A percentile compares a stretch with the other conserved stretches of the same genome.
These are phyloP conservation scores for Emmonsia crescens DNA, from an alignment of 2,329 filamentous ascomycete genomes.

Conservation along the genomic window DNA sequence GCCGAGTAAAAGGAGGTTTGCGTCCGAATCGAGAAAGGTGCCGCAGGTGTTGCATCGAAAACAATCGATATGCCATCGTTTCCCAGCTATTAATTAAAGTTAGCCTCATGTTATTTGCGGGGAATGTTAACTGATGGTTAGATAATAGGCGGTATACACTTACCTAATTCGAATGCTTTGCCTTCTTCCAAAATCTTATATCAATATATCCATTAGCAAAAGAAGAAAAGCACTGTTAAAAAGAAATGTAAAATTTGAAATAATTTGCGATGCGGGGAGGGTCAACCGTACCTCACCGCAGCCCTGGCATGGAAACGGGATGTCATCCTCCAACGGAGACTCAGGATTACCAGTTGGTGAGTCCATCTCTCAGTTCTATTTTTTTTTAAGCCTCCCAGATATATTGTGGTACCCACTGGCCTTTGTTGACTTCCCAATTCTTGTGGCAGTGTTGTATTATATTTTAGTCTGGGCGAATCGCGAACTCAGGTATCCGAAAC, in stretches of 20 bases:
- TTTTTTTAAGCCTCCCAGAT: background rate
- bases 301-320: slow-evolving; percentile 76
- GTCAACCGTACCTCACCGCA: slow-evolving; percentile 64
- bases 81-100: slow-evolving; percentile 55
- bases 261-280: slow-evolving; percentile 5
- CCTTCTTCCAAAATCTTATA: slow-evolving; percentile 89
- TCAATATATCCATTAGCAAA: slow-evolving; percentile 4
- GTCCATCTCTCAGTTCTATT: background rate
- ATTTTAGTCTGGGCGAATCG: slow-evolving; percentile 3
- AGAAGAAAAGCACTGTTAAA: slow-evolving; percentile 7
- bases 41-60: slow-evolving; percentile 95
- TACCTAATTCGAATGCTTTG: slow-evolving; percentile 95
- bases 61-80: slow-evolving; percentile 97
- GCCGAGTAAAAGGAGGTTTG: slow-evolving; percentile 90
- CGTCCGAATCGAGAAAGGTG: slow-evolving; percentile 93
- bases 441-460: background rate
- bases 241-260: slow-evolving; percentile 13
- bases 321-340: slow-evolving; percentile 66
- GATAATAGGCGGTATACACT: slow-evolving; percentile 23
- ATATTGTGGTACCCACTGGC: background rate
- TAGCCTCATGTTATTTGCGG: slow-evolving; percentile 3
- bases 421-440: background rate
- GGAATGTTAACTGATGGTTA: slow-evolving; percentile 9
- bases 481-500: slow-evolving; percentile 2
- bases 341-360: slow-evolving; percentile 40